Conservation (phyloP, 352 stramenopile species). For the Phytophthora syringae region DNA sequence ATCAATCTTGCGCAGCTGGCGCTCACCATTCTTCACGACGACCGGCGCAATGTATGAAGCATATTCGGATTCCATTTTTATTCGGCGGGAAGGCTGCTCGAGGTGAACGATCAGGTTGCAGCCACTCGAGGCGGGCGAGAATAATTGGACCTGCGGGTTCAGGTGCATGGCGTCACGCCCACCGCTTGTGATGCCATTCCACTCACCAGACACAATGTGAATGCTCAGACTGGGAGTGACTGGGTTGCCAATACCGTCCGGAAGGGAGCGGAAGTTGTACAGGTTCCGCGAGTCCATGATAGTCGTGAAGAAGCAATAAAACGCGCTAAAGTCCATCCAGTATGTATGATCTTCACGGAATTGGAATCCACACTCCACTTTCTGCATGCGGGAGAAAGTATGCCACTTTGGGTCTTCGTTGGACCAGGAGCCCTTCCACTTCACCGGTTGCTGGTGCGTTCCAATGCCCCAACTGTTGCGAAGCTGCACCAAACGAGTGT, state of each 20-base stretch:
- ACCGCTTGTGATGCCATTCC: slow-evolving; percentile 82
- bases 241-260: slow-evolving; percentile 67
- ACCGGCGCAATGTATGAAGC: slow-evolving; percentile 77
- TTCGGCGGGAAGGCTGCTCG: slow-evolving; percentile 77
- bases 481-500: slow-evolving; percentile 70
- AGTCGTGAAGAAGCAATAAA: slow-evolving; percentile 81
- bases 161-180: slow-evolving; percentile 84
- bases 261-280: slow-evolving; percentile 81
- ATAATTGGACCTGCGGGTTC: slow-evolving; percentile 87
- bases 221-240: slow-evolving; percentile 65
- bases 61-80: slow-evolving; percentile 83
- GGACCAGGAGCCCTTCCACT: slow-evolving; percentile 77
- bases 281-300: slow-evolving; percentile 83
- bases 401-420: slow-evolving; percentile 77
- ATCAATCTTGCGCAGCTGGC: slow-evolving; percentile 80
- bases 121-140: slow-evolving; percentile 58
- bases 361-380: slow-evolving; percentile 78
- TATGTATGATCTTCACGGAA: slow-evolving; percentile 83
- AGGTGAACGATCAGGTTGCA: slow-evolving; percentile 67
- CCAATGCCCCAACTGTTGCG: slow-evolving; percentile 86
- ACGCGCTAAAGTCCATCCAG: slow-evolving; percentile 85
- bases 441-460: slow-evolving; percentile 62
- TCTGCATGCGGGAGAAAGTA: slow-evolving; percentile 71
- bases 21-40: slow-evolving; percentile 76
- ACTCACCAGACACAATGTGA: slow-evolving; percentile 78